Conservation (phyloP, 2,329 filamentous ascomycete species). For the Aurifilum marmelostoma region DNA sequence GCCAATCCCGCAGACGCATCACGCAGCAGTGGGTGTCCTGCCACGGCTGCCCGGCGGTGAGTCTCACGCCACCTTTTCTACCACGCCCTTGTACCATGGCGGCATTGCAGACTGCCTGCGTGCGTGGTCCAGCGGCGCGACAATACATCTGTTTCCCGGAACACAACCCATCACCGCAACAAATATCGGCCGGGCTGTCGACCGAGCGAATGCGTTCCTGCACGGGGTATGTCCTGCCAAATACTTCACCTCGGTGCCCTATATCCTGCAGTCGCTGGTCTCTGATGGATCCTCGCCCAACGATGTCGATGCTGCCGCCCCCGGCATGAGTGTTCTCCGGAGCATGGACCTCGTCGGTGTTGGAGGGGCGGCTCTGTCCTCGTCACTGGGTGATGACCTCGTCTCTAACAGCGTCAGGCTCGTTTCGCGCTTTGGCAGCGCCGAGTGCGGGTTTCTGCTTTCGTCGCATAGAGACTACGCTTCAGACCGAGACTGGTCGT, state of each 20-base stretch:
- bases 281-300: constrained; percentile 24
- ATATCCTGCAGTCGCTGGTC: constrained; percentile 57
- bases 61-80: constrained; percentile 60
- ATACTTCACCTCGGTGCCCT: constrained; percentile 67
- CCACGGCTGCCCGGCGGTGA: constrained; percentile 46
- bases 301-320: constrained; percentile 38
- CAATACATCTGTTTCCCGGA: constrained; percentile 66
- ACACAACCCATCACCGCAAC: constrained; percentile 58
- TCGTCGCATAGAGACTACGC: constrained; percentile 62
- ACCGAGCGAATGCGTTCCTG: constrained; percentile 37
- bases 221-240: constrained; percentile 40
- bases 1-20: constrained; percentile 62
- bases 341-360: constrained; percentile 65
- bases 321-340: constrained; percentile 47
- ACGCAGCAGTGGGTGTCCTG: constrained; percentile 57
- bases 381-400: constrained; percentile 55
- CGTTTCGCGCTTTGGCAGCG: constrained; percentile 65
- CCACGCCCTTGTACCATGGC: constrained; percentile 68
- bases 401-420: constrained; percentile 56
- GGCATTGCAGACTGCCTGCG: constrained; percentile 66
- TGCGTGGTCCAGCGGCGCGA: constrained; percentile 61
- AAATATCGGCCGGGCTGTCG: constrained; percentile 55
- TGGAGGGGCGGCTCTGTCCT: constrained; percentile 62
- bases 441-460: constrained; percentile 68
- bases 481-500: constrained; percentile 63